These are phyloP conservation scores for Claviceps lovelessii DNA, from an alignment of 2,329 filamentous ascomycete species.

Conservation along the genomic window DNA sequence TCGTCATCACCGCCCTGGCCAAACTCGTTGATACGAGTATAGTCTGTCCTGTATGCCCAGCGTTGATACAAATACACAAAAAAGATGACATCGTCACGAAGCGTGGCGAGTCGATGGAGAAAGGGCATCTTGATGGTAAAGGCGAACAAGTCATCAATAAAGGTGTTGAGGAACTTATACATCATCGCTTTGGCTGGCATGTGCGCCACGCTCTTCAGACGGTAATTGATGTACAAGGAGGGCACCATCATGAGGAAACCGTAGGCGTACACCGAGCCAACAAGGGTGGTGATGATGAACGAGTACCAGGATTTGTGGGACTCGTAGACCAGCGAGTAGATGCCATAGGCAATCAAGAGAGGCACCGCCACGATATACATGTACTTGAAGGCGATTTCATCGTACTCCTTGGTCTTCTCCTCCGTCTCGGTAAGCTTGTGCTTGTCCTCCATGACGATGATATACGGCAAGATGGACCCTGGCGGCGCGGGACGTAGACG, in stretches of 20 bases:
- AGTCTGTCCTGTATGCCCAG: conserved; percentile 85
- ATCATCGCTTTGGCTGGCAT: conserved; percentile 95
- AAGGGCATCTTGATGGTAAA: conserved; percentile 99
- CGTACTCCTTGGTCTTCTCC: conserved; percentile 96
- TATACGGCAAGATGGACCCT: conserved; percentile 62
- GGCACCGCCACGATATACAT: conserved; percentile 88
- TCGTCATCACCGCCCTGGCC: conserved; percentile 95
- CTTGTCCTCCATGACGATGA: conserved; percentile 84
- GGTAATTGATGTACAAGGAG: conserved; percentile 96
- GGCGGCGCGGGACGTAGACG: conserved; percentile 56
- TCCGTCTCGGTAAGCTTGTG: conserved; percentile 90
- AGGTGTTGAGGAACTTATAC: conserved; percentile 97
- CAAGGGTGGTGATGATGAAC: conserved; percentile 86
- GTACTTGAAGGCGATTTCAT: conserved; percentile 94
- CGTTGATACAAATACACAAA: conserved; percentile 94
- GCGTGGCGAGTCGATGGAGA: conserved; percentile 78
- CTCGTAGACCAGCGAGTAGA: conserved; percentile 84
- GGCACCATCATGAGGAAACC: conserved; percentile 99
- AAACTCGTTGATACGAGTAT: conserved; percentile 89
- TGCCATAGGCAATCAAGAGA: conserved; percentile 74
- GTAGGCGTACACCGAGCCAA: conserved; percentile 93
- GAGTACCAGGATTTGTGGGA: conserved; percentile 97
- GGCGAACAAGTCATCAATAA: conserved; percentile 96
- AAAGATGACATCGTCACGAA: conserved; percentile 94
- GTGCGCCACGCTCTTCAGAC: conserved; percentile 86